Percentiles rank a stretch among this genome's conserved stretches.
Evolutionary conservation across 1,139 yeast species (phyloP).

Genomic region (Pichia sp.): DNA sequence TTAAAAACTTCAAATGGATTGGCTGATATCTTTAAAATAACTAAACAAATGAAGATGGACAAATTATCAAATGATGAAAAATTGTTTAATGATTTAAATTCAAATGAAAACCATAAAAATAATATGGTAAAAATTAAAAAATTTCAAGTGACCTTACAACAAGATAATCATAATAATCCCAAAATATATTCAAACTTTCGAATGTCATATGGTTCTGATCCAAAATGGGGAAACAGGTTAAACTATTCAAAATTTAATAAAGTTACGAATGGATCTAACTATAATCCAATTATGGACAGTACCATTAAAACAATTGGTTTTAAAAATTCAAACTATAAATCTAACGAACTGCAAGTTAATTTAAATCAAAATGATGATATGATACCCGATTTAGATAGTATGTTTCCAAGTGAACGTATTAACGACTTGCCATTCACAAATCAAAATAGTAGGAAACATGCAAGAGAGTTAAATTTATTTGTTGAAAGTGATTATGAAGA

Average conservation of each 20-base stretch:
- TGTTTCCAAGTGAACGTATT: slow-evolving; percentile 6
- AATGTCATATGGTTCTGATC: slow-evolving; percentile 9
- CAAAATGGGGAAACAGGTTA: slow-evolving; percentile 21
- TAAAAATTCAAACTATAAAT: slow-evolving; percentile 20
- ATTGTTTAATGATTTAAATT: neutral
- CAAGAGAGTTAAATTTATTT: slow-evolving; percentile 10
- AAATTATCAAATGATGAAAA: slow-evolving; percentile 12
- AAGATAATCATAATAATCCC: neutral
- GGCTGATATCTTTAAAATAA: slow-evolving; percentile 18
- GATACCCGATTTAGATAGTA: slow-evolving; percentile 14
- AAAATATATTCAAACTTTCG: slow-evolving; percentile 7
- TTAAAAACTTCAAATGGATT: slow-evolving; percentile 1
- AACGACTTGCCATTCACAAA: neutral
- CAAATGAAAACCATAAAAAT: neutral
- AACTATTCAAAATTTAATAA: slow-evolving; percentile 25
- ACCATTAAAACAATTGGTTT: slow-evolving; percentile 22
- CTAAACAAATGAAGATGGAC: slow-evolving; percentile 17
- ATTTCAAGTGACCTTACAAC: slow-evolving; percentile 10
- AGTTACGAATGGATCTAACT: slow-evolving; percentile 3
- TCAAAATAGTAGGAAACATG: neutral
- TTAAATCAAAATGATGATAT: slow-evolving; percentile 12
- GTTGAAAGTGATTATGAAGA: slow-evolving; percentile 15
- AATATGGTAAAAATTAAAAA: slow-evolving; percentile 18
- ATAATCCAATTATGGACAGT: slow-evolving; percentile 26
- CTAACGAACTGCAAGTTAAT: slow-evolving; percentile 14